Evolutionary conservation across 352 stramenopile genomes (phyloP).

Genomic region (Globisporangium rhizosaccharum): DNA sequence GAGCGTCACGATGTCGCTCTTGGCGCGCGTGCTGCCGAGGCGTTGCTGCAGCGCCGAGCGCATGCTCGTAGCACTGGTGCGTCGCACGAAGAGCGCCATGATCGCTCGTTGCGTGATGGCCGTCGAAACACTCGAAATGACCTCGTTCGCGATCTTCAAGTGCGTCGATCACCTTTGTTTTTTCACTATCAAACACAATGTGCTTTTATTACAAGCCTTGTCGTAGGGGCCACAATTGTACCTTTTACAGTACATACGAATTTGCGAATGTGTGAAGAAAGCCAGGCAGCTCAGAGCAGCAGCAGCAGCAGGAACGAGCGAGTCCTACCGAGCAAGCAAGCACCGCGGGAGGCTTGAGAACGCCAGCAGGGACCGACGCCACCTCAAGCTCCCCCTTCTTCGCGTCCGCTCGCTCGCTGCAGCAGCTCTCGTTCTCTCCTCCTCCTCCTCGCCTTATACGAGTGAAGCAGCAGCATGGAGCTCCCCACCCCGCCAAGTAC

Average conservation of each 20-base stretch:
- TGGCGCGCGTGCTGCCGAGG: constrained; percentile 13
- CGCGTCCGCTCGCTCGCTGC: neutral
- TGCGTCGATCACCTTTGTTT: too few relatives aligned
- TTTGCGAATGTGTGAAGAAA: neutral
- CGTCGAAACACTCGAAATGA: too few relatives aligned
- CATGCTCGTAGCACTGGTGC: neutral
- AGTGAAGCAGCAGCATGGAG: constrained; percentile 10
- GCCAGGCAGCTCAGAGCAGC: neutral
- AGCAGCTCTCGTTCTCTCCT: neutral
- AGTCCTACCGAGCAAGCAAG: neutral
- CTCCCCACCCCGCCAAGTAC: constrained; percentile 30
- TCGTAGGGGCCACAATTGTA: too few relatives aligned
- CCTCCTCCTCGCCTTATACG: neutral
- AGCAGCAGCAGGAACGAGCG: neutral
- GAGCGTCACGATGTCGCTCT: constrained; percentile 42
- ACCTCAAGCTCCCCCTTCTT: neutral
- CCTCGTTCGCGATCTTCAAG: too few relatives aligned
- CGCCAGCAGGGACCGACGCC: neutral
- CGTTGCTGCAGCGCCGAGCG: constrained; percentile 1
- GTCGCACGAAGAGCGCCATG: neutral
- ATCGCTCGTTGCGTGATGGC: neutral
- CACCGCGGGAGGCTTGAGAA: neutral
- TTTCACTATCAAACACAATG: too few relatives aligned
- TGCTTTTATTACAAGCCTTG: neutral
- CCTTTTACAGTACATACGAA: too few relatives aligned